A percentile compares a stretch with the other conserved stretches of the same genome.
phyloP scores from a whole-genome alignment of 164 flowering plant genomes.

The Macadamia integrifolia region DNA sequence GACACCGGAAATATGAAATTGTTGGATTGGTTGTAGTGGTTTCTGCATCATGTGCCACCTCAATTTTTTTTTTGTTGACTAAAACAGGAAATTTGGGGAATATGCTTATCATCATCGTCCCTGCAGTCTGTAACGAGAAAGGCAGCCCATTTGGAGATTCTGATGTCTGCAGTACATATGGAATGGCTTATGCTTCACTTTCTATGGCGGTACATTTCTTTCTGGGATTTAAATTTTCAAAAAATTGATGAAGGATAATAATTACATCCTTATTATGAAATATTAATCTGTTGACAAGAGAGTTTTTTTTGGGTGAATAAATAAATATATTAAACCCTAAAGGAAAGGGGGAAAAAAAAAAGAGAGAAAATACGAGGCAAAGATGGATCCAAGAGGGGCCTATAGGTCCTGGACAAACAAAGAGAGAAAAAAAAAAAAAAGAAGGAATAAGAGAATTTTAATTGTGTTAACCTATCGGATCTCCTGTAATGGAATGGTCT shows the following conservation, averaged over 20 bases:
- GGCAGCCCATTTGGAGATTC: constrained; percentile 75
- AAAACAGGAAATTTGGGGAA: constrained; percentile 75
- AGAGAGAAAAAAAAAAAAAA: no score
- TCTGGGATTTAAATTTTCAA: not conserved
- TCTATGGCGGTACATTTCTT: constrained; percentile 65
- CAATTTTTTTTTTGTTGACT: not conserved
- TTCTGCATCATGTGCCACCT: not conserved
- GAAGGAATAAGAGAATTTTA: no score
- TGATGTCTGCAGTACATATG: constrained; percentile 41
- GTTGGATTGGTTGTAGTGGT: not conserved
- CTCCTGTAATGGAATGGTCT: no score
- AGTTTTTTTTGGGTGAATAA: no score
- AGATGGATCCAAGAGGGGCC: no score
- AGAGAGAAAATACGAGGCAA: no score
- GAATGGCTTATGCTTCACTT: constrained; percentile 70
- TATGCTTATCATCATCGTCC: constrained; percentile 62
- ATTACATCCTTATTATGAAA: not conserved
- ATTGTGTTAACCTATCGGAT: no score
- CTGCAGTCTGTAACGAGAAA: constrained; percentile 74
- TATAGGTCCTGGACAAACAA: no score
- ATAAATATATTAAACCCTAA: no score
- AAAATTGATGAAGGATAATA: not conserved
- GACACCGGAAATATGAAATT: no score
- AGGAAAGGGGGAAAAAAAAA: no score
- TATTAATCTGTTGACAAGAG: no score